phyloP scores from a whole-genome alignment of 106 monocot species.

The Dendrobium nobile region DNA sequence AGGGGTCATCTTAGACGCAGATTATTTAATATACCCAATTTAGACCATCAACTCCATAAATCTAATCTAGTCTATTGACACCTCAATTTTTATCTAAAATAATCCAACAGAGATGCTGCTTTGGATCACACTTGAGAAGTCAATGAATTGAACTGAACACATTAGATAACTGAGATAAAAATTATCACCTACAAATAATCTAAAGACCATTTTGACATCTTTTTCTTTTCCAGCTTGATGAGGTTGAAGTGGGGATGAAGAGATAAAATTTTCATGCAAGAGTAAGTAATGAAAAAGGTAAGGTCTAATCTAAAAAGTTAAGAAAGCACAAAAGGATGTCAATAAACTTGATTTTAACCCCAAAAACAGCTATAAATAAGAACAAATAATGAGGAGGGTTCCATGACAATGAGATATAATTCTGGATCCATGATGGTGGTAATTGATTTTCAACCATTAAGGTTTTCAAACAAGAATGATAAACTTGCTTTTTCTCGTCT shows the following conservation, averaged over 20 bases:
- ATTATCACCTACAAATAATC: no score
- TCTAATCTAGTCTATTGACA: no score
- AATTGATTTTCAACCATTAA: neutral
- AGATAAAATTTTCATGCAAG: neutral
- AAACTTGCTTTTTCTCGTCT: slow-evolving; percentile 1
- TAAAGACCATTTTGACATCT: no score
- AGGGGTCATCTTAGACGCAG: no score
- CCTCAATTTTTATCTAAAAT: no score
- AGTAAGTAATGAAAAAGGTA: neutral
- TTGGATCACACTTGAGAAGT: no score
- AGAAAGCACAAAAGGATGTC: neutral
- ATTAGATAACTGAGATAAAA: no score
- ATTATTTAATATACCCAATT: no score
- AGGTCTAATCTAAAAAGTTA: neutral
- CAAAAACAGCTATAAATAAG: neutral
- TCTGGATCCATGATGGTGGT: neutral
- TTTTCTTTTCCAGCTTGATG: no score
- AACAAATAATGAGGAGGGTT: neutral
- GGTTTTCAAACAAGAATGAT: neutral
- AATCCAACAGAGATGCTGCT: no score
- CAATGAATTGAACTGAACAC: no score
- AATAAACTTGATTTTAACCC: neutral
- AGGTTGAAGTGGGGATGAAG: neutral
- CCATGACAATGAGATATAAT: neutral
- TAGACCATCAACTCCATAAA: no score